Conservation (phyloP, 306 rosid genomes). For the Ochetophila trinervis region DNA sequence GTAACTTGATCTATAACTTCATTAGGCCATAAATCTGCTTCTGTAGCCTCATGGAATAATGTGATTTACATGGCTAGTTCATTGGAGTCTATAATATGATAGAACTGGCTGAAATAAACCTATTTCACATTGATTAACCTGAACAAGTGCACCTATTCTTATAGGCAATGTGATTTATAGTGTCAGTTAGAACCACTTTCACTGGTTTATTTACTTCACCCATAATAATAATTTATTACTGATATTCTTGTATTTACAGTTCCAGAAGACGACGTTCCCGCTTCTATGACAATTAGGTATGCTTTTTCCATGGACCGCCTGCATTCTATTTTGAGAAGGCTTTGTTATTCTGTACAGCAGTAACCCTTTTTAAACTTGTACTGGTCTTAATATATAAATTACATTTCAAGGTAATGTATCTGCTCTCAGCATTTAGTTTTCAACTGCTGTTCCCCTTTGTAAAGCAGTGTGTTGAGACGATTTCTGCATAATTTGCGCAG, state of each 20-base stretch:
- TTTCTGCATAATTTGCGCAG: slow-evolving; percentile 2
- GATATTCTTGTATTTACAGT: slow-evolving; percentile 43
- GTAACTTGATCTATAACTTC: too few relatives aligned
- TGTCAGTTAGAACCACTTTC: slow-evolving; percentile 6
- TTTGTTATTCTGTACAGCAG: neutral
- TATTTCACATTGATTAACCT: neutral
- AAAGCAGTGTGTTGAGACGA: neutral
- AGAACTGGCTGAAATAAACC: too few relatives aligned
- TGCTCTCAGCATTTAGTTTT: neutral
- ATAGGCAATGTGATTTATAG: neutral
- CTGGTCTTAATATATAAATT: neutral
- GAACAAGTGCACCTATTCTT: neutral
- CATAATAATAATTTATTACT: slow-evolving; percentile 20
- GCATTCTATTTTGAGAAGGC: slow-evolving; percentile 11
- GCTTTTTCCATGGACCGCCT: slow-evolving; percentile 20
- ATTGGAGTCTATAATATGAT: too few relatives aligned
- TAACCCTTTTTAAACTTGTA: neutral
- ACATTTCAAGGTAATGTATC: neutral
- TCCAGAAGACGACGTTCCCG: slow-evolving; percentile 74
- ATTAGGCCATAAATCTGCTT: neutral
- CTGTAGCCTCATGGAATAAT: too few relatives aligned
- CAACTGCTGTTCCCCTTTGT: too few relatives aligned
- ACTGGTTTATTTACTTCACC: slow-evolving; percentile 2
- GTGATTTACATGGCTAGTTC: too few relatives aligned
- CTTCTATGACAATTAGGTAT: slow-evolving; percentile 82